Evolutionary conservation across 2,329 filamentous ascomycete genomes (phyloP).

Genomic region (Penicillium sp.): DNA sequence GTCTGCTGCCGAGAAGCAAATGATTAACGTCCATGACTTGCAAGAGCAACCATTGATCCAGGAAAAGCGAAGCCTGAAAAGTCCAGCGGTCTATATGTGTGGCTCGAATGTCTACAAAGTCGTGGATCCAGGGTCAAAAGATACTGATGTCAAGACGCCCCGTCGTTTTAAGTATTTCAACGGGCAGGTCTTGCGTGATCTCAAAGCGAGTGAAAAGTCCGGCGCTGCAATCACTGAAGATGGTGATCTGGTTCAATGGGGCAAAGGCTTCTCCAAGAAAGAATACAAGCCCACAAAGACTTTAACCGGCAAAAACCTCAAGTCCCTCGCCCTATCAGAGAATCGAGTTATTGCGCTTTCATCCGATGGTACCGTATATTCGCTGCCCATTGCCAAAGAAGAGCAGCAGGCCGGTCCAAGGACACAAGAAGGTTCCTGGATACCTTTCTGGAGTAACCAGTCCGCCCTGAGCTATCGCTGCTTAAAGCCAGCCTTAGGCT

Average conservation of each 20-base stretch:
- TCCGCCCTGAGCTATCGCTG: constrained; percentile 64
- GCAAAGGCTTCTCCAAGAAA: constrained; percentile 63
- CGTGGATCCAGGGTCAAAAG: constrained; percentile 75
- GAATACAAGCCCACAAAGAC: constrained; percentile 62
- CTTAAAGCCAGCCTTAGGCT: constrained; percentile 61
- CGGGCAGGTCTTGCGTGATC: constrained; percentile 72
- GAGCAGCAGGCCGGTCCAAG: constrained; percentile 65
- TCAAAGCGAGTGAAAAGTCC: constrained; percentile 76
- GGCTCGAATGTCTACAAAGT: constrained; percentile 80
- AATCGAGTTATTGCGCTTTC: constrained; percentile 79
- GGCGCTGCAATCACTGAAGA: constrained; percentile 82
- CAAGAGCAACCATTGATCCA: constrained; percentile 76
- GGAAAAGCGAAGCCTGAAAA: constrained; percentile 72
- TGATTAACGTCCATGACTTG: constrained; percentile 52
- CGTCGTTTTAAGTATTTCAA: constrained; percentile 76
- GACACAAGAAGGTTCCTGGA: constrained; percentile 60
- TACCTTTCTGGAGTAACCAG: constrained; percentile 62
- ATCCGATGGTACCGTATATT: constrained; percentile 72
- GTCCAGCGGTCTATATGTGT: constrained; percentile 90
- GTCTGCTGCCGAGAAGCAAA: constrained; percentile 15
- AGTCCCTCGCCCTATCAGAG: constrained; percentile 67
- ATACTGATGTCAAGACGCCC: constrained; percentile 72
- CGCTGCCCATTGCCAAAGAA: constrained; percentile 66
- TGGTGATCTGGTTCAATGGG: constrained; percentile 91
- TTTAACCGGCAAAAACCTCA: constrained; percentile 72